Conservation (phyloP, 2,329 filamentous ascomycete species). For the Leptographium galeiforme region DNA sequence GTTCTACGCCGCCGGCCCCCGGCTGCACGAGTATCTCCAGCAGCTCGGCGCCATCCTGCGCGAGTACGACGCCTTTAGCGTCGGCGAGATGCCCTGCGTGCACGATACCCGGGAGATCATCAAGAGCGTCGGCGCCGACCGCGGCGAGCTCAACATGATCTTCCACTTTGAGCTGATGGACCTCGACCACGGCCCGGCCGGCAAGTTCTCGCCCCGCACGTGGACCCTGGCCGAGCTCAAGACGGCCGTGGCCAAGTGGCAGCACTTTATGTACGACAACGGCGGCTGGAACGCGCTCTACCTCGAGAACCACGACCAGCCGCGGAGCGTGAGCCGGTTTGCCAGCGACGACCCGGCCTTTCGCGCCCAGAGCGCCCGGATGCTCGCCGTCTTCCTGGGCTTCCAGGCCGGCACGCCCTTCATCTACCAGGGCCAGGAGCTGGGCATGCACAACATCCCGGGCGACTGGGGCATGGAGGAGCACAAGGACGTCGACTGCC, state of each 20-base stretch:
- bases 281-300: conserved; percentile 46
- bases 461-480: conserved; percentile 31
- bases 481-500: conserved; percentile 26
- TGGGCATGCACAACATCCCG: conserved; percentile 44
- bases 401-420: conserved; percentile 39
- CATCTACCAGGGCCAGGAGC: conserved; percentile 46
- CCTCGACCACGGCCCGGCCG: conserved; percentile 3
- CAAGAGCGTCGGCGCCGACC: conserved; percentile 1
- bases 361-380: conserved; percentile 32
- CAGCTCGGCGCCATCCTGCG: conserved; percentile 51
- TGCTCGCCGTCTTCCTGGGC: conserved; percentile 33
- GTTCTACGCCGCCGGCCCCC: conserved; percentile 35
- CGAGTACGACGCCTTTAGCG: conserved; percentile 56
- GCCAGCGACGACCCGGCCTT: conserved; percentile 22
- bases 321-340: conserved; percentile 39
- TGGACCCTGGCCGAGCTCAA: conserved; percentile 2
- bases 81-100: conserved; percentile 38
- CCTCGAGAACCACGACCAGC: conserved; percentile 50
- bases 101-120: conserved; percentile 5
- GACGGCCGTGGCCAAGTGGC: conserved; percentile 13
- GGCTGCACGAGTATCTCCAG: conserved; percentile 51
- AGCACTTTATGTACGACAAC: conserved; percentile 34
- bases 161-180: conserved; percentile 7
- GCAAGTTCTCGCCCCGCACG: conserved; percentile 2
- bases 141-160: conserved; percentile 5